Base-by-base conservation (phyloP, 2,329 filamentous ascomycete species). In the Clonostachys solani region DNA sequence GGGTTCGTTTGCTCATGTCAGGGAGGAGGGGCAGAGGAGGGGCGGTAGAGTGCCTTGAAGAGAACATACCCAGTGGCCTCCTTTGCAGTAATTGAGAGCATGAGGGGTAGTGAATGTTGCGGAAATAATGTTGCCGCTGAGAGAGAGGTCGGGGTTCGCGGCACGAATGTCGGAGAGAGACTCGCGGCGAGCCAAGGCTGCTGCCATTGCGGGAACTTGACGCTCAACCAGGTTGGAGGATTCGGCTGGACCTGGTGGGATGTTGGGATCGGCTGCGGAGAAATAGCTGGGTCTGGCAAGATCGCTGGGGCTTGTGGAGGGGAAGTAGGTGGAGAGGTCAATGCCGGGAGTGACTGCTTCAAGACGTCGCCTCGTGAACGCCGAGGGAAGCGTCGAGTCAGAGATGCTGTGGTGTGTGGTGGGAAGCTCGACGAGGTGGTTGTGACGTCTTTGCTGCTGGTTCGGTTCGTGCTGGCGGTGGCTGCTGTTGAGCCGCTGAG, bases 111-210 rank as follows among this genome's bases (percentile, higher is more conserved):
- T 83, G 56, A 85, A 85, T 16, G 81, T 83, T 17, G 77, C 81
- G 3, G 82, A 85, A 54, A 86, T 84, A 55, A 85, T 77, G 61
- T 81, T 83, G n/a, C 82, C 82, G 52, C 73, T 83, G 44, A 86
- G 68, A 33, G 71, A 68, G 41, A 85, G 63, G 50, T 80, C 74
- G 9, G 81, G 81, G 54, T 81, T 77, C 47, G 73, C 73, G 47
- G 73, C 69, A 56, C 74, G 72, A 51, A 82, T 74, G 45, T 83
- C 78, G 23, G 73, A 68, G 46, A 84, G 62, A 35, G 78, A 80
- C 55, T 80, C 72, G 48, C 68, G 69, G 43, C 65, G 67, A 49
- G 69, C 71, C 63, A 71, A 73, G 44, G 60, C 45, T 62, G 63
- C 49, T 60, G 46, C 46, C 35, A 44, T 51, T 44, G 37, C 41